Conservation (phyloP, 108 stramenopile genomes). For the Aureococcus anophagefferens region DNA sequence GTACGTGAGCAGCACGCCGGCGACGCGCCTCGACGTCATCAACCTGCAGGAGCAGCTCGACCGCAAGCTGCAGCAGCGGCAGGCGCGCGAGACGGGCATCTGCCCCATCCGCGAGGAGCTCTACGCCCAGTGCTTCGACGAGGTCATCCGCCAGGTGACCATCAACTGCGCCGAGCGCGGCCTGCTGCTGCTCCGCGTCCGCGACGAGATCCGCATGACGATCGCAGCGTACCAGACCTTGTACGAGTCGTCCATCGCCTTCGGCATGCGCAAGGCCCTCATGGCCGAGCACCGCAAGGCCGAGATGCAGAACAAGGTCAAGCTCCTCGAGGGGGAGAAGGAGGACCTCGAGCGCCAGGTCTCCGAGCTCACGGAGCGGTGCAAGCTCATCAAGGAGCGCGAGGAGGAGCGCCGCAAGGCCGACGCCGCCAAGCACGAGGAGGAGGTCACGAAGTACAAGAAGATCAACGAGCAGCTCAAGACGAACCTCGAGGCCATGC, state of each 20-base stretch:
- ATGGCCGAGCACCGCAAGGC: slow-evolving; percentile 55
- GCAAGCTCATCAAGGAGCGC: slow-evolving; percentile 29
- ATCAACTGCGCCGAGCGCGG: slow-evolving; percentile 57
- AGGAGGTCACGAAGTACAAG: slow-evolving; percentile 48
- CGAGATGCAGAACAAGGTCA: slow-evolving; percentile 39
- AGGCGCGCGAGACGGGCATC: slow-evolving; percentile 59
- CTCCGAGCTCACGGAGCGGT: slow-evolving; percentile 29
- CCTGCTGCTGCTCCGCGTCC: slow-evolving; percentile 47
- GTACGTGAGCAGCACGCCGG: slow-evolving; percentile 54
- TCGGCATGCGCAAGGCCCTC: slow-evolving; percentile 60
- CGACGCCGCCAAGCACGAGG: slow-evolving; percentile 27
- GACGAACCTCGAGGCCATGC: slow-evolving; percentile 47
- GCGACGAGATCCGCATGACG: slow-evolving; percentile 60
- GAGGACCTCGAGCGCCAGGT: slow-evolving; percentile 47
- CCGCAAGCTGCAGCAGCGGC: slow-evolving; percentile 50
- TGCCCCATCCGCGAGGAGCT: slow-evolving; percentile 61
- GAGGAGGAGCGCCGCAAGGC: slow-evolving; percentile 12
- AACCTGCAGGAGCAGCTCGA: slow-evolving; percentile 57
- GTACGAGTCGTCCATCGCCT: slow-evolving; percentile 56
- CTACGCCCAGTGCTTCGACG: slow-evolving; percentile 60
- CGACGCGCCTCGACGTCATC: slow-evolving; percentile 52
- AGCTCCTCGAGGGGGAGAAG: slow-evolving; percentile 34
- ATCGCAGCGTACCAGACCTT: slow-evolving; percentile 61
- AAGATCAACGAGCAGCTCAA: slow-evolving; percentile 53
- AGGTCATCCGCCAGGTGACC: slow-evolving; percentile 56